Percentiles rank a stretch among this genome's conserved stretches.
Evolutionary conservation across 73 alveolate species (phyloP).

Genomic region (Paramecium caudatum): DNA sequence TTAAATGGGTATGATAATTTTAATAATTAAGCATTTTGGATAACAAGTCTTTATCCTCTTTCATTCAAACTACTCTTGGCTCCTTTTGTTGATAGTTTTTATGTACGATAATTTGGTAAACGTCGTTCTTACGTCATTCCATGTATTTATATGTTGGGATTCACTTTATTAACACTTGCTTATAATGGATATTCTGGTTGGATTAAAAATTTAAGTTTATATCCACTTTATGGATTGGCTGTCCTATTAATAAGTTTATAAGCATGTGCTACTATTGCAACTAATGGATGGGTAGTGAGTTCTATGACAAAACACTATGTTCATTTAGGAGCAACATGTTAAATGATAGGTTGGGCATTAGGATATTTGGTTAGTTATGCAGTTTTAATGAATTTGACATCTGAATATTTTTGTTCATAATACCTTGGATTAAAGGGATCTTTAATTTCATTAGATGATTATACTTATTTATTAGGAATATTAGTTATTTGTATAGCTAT

Average conservation of each 20-base stretch:
- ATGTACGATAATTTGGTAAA: constrained; percentile 30
- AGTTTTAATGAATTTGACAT: constrained; percentile 19
- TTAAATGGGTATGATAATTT: not conserved
- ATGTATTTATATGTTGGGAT: constrained; percentile 35
- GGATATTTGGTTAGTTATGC: constrained; percentile 33
- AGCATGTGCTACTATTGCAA: not conserved
- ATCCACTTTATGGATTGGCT: not conserved
- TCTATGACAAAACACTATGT: constrained; percentile 26
- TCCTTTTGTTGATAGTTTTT: constrained; percentile 57
- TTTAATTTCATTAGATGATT: not conserved
- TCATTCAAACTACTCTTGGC: constrained; percentile 47
- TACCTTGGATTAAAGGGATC: not conserved
- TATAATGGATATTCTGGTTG: not conserved
- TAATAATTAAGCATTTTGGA: not conserved
- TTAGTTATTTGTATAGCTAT: not conserved
- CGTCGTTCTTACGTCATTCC: constrained; percentile 39
- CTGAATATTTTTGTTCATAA: constrained; percentile 28
- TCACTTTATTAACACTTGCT: not conserved
- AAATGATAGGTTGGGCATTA: constrained; percentile 1
- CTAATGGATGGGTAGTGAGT: constrained; percentile 40
- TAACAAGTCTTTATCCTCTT: constrained; percentile 4
- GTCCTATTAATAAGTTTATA: not conserved
- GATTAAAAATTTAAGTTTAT: not conserved
- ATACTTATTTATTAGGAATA: not conserved
- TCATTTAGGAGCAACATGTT: constrained; percentile 33